Conservation (phyloP, 2,329 filamentous ascomycete genomes). For the Diaporthe aspalathi region DNA sequence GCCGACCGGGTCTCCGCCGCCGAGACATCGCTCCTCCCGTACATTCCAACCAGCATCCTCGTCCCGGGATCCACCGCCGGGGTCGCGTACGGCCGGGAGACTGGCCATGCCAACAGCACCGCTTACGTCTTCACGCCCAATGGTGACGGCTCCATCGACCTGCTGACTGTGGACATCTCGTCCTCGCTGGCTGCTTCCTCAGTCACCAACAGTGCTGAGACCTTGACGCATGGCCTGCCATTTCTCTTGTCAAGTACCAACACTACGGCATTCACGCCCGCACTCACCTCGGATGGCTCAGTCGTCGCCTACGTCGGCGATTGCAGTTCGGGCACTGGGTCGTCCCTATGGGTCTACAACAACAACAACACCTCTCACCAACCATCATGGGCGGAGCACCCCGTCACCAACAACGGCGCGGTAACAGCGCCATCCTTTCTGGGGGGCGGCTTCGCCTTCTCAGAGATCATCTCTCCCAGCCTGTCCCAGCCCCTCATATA, state of each 20-base stretch:
- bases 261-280: constrained; percentile 72
- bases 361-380: constrained; percentile 52
- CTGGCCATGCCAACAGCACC: constrained; percentile 53
- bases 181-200: constrained; percentile 62
- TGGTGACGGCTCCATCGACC: constrained; percentile 55
- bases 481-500: constrained; percentile 71
- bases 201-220: constrained; percentile 52
- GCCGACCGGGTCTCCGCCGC: constrained; percentile 39
- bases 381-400: constrained; percentile 58
- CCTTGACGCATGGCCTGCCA: constrained; percentile 67
- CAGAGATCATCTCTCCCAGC: constrained; percentile 65
- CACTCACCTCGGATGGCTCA: constrained; percentile 74
- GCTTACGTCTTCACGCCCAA: constrained; percentile 78
- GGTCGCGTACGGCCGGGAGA: constrained; percentile 48
- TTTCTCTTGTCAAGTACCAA: constrained; percentile 66
- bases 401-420: constrained; percentile 42
- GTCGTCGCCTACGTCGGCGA: constrained; percentile 80
- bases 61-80: constrained; percentile 58
- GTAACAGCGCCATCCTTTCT: constrained; percentile 61
- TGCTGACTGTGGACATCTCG: constrained; percentile 76
- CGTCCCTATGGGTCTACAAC: constrained; percentile 76
- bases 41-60: constrained; percentile 81
- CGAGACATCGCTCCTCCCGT: constrained; percentile 70
- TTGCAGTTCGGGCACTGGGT: constrained; percentile 67
- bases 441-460: constrained; percentile 73